Conservation (phyloP, 768 basidiomycete genomes). For the Termitomyces titanicus region DNA sequence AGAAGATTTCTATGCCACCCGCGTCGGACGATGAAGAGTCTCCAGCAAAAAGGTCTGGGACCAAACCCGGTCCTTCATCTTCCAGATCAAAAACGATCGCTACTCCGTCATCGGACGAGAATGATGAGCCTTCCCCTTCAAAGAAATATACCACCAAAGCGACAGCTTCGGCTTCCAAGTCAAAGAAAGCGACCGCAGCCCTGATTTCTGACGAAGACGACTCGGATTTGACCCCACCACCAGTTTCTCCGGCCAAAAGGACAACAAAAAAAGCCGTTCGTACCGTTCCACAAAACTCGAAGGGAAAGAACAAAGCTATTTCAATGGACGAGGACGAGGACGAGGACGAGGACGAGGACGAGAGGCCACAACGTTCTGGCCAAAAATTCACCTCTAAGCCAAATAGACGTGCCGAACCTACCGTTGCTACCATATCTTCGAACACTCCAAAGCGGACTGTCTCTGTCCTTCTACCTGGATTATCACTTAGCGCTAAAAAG, state of each 20-base stretch:
- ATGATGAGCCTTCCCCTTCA: not conserved
- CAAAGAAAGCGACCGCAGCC: not conserved
- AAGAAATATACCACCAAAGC: not conserved
- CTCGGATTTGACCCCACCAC: conserved; percentile 1
- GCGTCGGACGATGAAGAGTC: conserved; percentile 8
- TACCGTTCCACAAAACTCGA: not conserved
- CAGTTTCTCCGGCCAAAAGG: not conserved
- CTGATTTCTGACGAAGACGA: not conserved
- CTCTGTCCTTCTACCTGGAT: conserved; percentile 15
- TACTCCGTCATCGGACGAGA: not conserved
- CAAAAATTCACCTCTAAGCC: not conserved
- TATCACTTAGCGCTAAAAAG: conserved; percentile 11
- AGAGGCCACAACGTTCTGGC: not conserved
- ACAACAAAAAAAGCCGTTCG: not conserved
- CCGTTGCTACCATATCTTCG: conserved; percentile 1
- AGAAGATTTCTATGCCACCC: not conserved
- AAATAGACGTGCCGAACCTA: not conserved
- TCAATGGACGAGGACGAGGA: conserved; percentile 5
- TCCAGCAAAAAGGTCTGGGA: not conserved
- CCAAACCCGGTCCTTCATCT: not conserved
- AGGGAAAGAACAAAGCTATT: conserved; percentile 1
- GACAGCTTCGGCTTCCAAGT: not conserved
- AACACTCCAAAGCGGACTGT: conserved; percentile 16
- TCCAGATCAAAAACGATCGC: not conserved
- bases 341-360: conserved; percentile 5